Evolutionary conservation across 2,329 filamentous ascomycete genomes (phyloP).

Genomic region (Biscogniauxia marginata): DNA sequence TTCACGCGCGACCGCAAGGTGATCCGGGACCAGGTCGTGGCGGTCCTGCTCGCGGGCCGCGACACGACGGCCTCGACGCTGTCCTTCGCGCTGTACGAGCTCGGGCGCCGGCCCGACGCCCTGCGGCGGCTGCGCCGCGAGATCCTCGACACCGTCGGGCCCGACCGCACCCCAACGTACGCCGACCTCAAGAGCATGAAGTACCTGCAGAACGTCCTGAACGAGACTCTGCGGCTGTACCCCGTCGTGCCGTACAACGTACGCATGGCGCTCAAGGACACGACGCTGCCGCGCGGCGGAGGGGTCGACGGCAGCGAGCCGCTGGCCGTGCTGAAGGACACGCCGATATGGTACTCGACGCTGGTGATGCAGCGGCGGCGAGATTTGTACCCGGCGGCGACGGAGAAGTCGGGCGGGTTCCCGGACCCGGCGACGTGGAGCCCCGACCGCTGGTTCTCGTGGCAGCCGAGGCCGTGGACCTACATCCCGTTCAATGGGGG

Average conservation of each 20-base stretch:
- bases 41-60: constrained; percentile 77
- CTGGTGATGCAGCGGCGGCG: constrained; percentile 70
- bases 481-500: constrained; percentile 77
- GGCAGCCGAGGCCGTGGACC: constrained; percentile 66
- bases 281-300: constrained; percentile 70
- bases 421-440: constrained; percentile 52
- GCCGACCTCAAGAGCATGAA: constrained; percentile 83
- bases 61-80: constrained; percentile 85
- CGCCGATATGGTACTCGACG: constrained; percentile 63
- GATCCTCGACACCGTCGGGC: constrained; percentile 66
- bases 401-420: constrained; percentile 43
- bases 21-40: constrained; percentile 81
- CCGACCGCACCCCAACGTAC: constrained; percentile 65
- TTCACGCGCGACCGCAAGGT: constrained; percentile 72
- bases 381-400: constrained; percentile 57
- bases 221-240: constrained; percentile 76
- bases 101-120: constrained; percentile 67
- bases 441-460: constrained; percentile 65
- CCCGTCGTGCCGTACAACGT: constrained; percentile 79
- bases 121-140: constrained; percentile 70
- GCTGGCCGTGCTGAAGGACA: constrained; percentile 65
- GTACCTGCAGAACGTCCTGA: constrained; percentile 71
- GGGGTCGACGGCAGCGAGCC: constrained; percentile 62
- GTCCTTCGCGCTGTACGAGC: constrained; percentile 80
- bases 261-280: constrained; percentile 69